These are phyloP conservation scores for Fusarium sp. DNA, from an alignment of 2,329 filamentous ascomycete species.

Conservation along the genomic window DNA sequence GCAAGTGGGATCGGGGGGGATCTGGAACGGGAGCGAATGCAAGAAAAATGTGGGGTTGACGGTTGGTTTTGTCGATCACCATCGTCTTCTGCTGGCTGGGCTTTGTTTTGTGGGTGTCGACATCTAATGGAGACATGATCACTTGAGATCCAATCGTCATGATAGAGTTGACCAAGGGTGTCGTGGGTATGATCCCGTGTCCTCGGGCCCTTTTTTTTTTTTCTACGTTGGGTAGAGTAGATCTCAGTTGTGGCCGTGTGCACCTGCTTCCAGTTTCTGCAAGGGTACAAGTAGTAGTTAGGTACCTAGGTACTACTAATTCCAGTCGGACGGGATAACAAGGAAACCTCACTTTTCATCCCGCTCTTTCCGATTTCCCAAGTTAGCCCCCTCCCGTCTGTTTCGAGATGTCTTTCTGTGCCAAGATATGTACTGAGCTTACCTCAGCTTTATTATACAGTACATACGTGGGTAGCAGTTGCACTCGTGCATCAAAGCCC, in stretches of 20 bases:
- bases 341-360: too few relatives aligned
- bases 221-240: background rate
- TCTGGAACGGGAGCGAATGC: conserved; percentile 26
- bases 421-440: too few relatives aligned
- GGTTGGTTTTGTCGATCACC: conserved; percentile 33
- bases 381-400: too few relatives aligned
- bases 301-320: background rate
- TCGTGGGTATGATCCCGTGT: conserved; percentile 16
- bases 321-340: too few relatives aligned
- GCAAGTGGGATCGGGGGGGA: conserved; percentile 22
- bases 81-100: conserved; percentile 1
- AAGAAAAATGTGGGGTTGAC: conserved; percentile 31
- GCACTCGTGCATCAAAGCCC: too few relatives aligned
- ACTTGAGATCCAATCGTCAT: conserved; percentile 18
- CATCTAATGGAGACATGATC: conserved; percentile 10
- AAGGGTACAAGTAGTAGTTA: conserved; percentile 1
- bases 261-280: background rate
- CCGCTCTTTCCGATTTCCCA: too few relatives aligned
- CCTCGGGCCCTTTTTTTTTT: background rate
- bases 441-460: too few relatives aligned
- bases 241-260: conserved; percentile 11
- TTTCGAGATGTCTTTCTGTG: too few relatives aligned
- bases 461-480: too few relatives aligned
- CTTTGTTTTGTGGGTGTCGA: conserved; percentile 28
- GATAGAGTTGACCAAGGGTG: conserved; percentile 3